Conservation (phyloP, 2,329 filamentous ascomycete genomes). For the Cytospora mali region DNA sequence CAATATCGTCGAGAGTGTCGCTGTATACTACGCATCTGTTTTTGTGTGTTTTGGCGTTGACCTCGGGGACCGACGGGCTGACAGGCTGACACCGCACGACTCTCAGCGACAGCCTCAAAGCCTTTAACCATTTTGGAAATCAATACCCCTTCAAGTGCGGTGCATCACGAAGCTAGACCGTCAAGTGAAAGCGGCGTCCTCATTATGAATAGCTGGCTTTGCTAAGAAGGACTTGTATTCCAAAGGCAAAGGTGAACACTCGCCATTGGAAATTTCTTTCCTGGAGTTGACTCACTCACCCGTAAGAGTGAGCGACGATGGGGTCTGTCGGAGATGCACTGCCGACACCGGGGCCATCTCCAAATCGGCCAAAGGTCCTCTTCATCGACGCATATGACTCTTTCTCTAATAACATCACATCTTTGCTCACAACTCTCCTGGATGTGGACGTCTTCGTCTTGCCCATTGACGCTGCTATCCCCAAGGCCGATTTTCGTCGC, state of each 20-base stretch:
- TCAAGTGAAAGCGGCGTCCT: neutral
- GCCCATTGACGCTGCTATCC: conserved; percentile 66
- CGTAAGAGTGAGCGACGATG: conserved; percentile 4
- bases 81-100: neutral
- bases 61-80: neutral
- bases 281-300: neutral
- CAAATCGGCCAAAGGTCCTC: conserved; percentile 56
- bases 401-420: conserved; percentile 93
- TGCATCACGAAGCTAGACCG: neutral
- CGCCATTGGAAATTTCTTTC: neutral
- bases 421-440: conserved; percentile 72
- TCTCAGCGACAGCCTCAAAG: neutral
- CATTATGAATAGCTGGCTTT: neutral
- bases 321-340: conserved; percentile 20
- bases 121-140: neutral
- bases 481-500: conserved; percentile 49
- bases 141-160: neutral
- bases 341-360: neutral
- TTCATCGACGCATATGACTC: conserved; percentile 97
- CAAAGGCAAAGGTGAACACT: neutral
- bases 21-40: neutral
- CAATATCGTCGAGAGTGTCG: too few species aligned
- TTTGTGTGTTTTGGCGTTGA: neutral
- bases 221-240: neutral
- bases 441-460: conserved; percentile 70